A percentile compares a stretch with the other conserved stretches of the same genome.
Evolutionary conservation across 345 rosid genomes (phyloP).

Genomic region (Iberis pinnata): DNA sequence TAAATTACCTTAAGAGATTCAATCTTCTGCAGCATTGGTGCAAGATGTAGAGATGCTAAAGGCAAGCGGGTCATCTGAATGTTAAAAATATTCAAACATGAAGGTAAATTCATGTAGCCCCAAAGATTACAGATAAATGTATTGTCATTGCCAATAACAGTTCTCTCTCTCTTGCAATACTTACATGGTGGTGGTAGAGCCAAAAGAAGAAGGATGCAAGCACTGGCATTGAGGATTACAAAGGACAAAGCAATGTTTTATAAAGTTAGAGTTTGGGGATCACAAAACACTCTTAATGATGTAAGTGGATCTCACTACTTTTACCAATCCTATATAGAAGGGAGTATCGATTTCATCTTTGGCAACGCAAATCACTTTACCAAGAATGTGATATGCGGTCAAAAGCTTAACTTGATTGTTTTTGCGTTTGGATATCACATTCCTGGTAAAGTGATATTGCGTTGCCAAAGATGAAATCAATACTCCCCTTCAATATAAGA

Average conservation of each 20-base stretch:
- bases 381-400: too few species aligned
- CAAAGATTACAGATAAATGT: not conserved
- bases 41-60: constrained; percentile 48
- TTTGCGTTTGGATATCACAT: too few species aligned
- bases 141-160: constrained; percentile 4
- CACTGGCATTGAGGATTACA: constrained; percentile 60
- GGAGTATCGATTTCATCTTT: constrained; percentile 77
- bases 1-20: constrained; percentile 33
- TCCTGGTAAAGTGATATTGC: constrained; percentile 81
- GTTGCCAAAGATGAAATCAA: constrained; percentile 84
- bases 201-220: constrained; percentile 68
- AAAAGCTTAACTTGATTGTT: too few species aligned
- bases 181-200: constrained; percentile 57
- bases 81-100: constrained; percentile 10
- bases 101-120: constrained; percentile 2
- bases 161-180: not conserved
- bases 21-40: constrained; percentile 61
- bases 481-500: constrained; percentile 63
- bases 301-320: constrained; percentile 76
- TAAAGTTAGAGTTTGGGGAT: constrained; percentile 56
- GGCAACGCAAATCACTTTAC: constrained; percentile 74
- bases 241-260: constrained; percentile 80
- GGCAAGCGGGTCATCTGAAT: constrained; percentile 54
- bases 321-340: constrained; percentile 59
- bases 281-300: constrained; percentile 88